Conservation (phyloP, 441 rosid species). For the Bocquillonia castaneifolia region DNA sequence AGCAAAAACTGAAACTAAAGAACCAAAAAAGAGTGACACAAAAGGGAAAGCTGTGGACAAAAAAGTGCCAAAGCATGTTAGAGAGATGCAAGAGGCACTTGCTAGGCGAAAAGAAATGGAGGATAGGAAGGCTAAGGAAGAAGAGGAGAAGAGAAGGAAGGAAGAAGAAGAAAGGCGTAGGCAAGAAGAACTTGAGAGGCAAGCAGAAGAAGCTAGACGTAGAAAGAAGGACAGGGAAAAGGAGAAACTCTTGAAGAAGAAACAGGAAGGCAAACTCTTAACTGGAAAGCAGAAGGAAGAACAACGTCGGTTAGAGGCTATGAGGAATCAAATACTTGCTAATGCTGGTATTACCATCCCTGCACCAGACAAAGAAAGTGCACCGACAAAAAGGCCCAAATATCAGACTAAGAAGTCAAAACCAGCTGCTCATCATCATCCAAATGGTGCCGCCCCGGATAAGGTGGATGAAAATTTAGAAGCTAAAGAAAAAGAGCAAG, state of each 20-base stretch:
- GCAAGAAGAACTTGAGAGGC: constrained; percentile 89
- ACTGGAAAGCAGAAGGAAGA: constrained; percentile 90
- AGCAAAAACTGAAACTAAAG: constrained; percentile 39
- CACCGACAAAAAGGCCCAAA: constrained; percentile 65
- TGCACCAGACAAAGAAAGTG: constrained; percentile 45
- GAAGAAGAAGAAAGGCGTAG: constrained; percentile 85
- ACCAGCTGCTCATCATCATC: constrained; percentile 50
- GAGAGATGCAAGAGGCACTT: constrained; percentile 95
- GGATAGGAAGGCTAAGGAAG: constrained; percentile 79
- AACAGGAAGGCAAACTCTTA: constrained; percentile 82
- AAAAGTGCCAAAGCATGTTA: constrained; percentile 86
- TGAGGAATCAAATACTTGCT: constrained; percentile 76
- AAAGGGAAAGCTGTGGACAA: constrained; percentile 81
- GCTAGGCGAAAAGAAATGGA: constrained; percentile 76
- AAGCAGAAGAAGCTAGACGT: constrained; percentile 92
- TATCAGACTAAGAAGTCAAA: constrained; percentile 78
- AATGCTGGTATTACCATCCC: constrained; percentile 45
- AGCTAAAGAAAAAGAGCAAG: constrained; percentile 42
- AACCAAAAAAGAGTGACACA: constrained; percentile 60
- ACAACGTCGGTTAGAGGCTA: constrained; percentile 78
- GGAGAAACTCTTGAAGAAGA: constrained; percentile 78
- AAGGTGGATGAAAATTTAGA: constrained; percentile 46
- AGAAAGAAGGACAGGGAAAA: constrained; percentile 84
- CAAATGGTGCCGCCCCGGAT: constrained; percentile 47
- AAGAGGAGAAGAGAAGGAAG: constrained; percentile 76